These are phyloP conservation scores for Lentinula sp. DNA, from an alignment of 768 basidiomycete species.

Conservation along the genomic window DNA sequence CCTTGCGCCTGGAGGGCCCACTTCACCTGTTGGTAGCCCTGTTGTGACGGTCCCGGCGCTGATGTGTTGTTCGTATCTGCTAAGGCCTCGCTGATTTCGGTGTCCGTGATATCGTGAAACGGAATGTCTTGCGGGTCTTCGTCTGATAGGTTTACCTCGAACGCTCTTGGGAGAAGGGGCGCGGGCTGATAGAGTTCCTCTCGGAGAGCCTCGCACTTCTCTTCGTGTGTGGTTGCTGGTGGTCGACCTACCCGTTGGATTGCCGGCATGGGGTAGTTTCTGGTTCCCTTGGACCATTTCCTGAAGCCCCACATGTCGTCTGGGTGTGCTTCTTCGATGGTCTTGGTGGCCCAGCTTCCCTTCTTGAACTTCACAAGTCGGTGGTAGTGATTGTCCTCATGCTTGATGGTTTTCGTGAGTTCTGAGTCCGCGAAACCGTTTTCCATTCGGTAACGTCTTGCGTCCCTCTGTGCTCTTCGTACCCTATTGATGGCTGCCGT, in stretches of 20 bases:
- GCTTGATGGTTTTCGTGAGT: not conserved
- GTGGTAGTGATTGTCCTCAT: conserved; percentile 13
- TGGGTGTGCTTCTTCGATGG: conserved; percentile 11
- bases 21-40: conserved; percentile 15
- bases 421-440: not conserved
- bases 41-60: conserved; percentile 18
- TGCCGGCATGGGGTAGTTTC: conserved; percentile 20
- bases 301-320: conserved; percentile 18
- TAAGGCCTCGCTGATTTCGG: conserved; percentile 17
- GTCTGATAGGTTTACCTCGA: not conserved
- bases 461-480: conserved; percentile 2
- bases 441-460: not conserved
- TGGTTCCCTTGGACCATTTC: conserved; percentile 16
- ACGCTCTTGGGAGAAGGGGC: not conserved
- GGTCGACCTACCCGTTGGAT: conserved; percentile 11
- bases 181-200: not conserved
- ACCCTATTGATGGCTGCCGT: conserved; percentile 5
- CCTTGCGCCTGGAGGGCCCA: conserved; percentile 17
- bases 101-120: conserved; percentile 10
- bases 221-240: not conserved
- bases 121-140: conserved; percentile 7
- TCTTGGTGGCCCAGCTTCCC: conserved; percentile 13
- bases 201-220: not conserved
- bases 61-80: conserved; percentile 12
- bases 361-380: conserved; percentile 14